Evolutionary conservation across 805 yeast species (phyloP).

Genomic region (Yarrowia keelungensis): DNA sequence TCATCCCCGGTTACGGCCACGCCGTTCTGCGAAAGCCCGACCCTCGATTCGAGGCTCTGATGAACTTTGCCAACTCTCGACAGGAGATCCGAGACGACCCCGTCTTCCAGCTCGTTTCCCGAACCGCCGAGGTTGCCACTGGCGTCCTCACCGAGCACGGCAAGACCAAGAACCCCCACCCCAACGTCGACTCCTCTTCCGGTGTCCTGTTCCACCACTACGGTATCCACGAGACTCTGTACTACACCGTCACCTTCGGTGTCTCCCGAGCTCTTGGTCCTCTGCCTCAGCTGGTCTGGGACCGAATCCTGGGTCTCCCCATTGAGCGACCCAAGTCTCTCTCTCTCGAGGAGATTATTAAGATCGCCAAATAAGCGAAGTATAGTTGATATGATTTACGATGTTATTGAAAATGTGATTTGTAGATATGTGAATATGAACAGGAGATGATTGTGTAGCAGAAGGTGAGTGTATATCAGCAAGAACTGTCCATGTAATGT

Average conservation of each 20-base stretch:
- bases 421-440: background rate
- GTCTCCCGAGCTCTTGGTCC: conserved; percentile 88
- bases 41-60: conserved; percentile 86
- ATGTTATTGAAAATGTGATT: background rate
- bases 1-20: conserved; percentile 89
- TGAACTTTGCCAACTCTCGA: conserved; percentile 71
- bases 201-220: conserved; percentile 86
- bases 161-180: conserved; percentile 93
- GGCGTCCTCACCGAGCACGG: conserved; percentile 80
- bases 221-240: conserved; percentile 80
- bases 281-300: conserved; percentile 82
- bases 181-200: conserved; percentile 87
- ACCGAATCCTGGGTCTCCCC: conserved; percentile 81
- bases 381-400: conserved; percentile 33
- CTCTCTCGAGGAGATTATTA: conserved; percentile 91
- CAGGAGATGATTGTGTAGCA: too few species aligned
- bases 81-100: conserved; percentile 64
- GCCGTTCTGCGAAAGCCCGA: conserved; percentile 88
- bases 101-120: conserved; percentile 76
- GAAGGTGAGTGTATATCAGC: too few species aligned
- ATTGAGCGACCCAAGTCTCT: conserved; percentile 92
- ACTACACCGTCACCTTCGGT: conserved; percentile 87
- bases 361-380: conserved; percentile 57
- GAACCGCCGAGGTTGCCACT: conserved; percentile 84
- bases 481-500: too few species aligned